Percentiles rank a stretch among this genome's conserved stretches.
Evolutionary conservation across 169 alveolate species (phyloP).

Genomic region (Plasmodium cynomolgi): DNA sequence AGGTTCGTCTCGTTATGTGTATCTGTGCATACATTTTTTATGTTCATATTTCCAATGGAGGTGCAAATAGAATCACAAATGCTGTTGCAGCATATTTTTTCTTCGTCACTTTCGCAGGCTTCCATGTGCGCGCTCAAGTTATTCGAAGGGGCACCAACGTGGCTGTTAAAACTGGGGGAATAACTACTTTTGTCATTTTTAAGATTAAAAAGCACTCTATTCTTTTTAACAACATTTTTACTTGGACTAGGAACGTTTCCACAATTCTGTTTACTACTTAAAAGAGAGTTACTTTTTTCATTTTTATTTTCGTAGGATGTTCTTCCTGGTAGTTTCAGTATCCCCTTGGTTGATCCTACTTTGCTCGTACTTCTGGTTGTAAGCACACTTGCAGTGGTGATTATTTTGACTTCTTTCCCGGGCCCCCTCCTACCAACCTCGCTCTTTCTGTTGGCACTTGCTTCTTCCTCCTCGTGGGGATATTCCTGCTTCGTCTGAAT

Average conservation of each 20-base stretch:
- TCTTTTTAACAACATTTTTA: slow-evolving; percentile 32
- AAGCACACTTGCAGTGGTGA: not conserved
- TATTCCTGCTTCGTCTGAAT: not conserved
- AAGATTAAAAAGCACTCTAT: slow-evolving; percentile 49
- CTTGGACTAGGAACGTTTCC: not conserved
- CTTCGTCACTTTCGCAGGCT: slow-evolving; percentile 22
- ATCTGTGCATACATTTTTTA: slow-evolving; percentile 71
- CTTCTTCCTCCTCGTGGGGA: not conserved
- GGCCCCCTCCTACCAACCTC: not conserved
- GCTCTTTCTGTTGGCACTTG: not conserved
- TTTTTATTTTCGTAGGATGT: slow-evolving; percentile 14
- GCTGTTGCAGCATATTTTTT: slow-evolving; percentile 22
- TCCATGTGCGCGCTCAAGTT: slow-evolving; percentile 9
- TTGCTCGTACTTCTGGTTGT: slow-evolving; percentile 17
- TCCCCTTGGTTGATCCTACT: slow-evolving; percentile 28
- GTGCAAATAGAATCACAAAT: slow-evolving; percentile 67
- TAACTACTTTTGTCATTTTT: slow-evolving; percentile 28
- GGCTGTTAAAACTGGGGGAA: slow-evolving; percentile 17
- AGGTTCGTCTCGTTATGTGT: slow-evolving; percentile 54
- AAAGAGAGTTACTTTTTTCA: slow-evolving; percentile 5
- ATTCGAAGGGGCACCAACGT: not conserved
- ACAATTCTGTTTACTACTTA: slow-evolving; percentile 18
- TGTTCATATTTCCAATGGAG: slow-evolving; percentile 58
- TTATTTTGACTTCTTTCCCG: not conserved
- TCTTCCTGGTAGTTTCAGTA: slow-evolving; percentile 15